Evolutionary conservation across 495 filamentous ascomycete genomes (phyloP).

Genomic region (Aspergillus haitiensis): DNA sequence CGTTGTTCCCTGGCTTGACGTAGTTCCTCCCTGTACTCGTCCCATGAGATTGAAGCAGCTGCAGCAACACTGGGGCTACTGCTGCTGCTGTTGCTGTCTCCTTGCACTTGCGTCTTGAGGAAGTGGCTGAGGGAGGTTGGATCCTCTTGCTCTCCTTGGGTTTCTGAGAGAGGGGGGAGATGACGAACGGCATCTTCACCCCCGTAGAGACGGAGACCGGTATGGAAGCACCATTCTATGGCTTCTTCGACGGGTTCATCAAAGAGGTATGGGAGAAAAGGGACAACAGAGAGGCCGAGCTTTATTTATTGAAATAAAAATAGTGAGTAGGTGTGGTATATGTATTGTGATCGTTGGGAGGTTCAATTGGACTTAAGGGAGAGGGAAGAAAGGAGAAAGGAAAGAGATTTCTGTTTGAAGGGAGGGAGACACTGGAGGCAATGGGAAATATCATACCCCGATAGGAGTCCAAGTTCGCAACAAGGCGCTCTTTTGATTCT

Average conservation of each 20-base stretch:
- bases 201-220: slow-evolving; percentile 66
- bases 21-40: slow-evolving; percentile 40
- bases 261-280: slow-evolving; percentile 84
- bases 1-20: slow-evolving; percentile 35
- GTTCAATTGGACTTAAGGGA: slow-evolving; percentile 1
- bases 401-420: background rate
- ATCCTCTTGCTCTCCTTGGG: slow-evolving; percentile 23
- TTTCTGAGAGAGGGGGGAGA: slow-evolving; percentile 26
- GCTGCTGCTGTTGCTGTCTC: slow-evolving; percentile 15
- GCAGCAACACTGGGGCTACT: slow-evolving; percentile 9
- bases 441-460: slow-evolving; percentile 53
- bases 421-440: background rate
- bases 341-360: background rate
- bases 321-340: too few species aligned
- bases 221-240: slow-evolving; percentile 86
- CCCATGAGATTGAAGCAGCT: slow-evolving; percentile 37
- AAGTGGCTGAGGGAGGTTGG: slow-evolving; percentile 22
- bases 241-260: slow-evolving; percentile 90
- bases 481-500: slow-evolving; percentile 68
- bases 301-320: slow-evolving; percentile 25
- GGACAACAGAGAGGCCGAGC: slow-evolving; percentile 83
- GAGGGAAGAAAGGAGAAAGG: slow-evolving; percentile 9
- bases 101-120: slow-evolving; percentile 13
- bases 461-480: slow-evolving; percentile 86
- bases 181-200: slow-evolving; percentile 57